Percentiles rank a stretch among this genome's conserved stretches.
Conservation (phyloP, 345 rosid genomes). For the Citrus unshiu region DNA sequence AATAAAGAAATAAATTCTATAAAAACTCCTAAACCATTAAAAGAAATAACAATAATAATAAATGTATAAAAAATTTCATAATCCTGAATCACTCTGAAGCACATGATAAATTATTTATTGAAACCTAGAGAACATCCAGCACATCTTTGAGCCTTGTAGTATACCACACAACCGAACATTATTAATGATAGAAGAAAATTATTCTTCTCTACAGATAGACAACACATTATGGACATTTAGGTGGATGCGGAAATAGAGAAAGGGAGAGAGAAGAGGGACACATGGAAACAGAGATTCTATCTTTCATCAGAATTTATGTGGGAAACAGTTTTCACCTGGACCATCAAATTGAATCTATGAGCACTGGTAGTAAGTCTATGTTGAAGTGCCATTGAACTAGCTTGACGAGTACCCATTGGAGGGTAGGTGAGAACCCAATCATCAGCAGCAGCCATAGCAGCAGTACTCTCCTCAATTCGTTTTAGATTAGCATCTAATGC, state of each 20-base stretch:
- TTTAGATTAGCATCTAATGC: slow-evolving; percentile 93
- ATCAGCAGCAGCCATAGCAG: slow-evolving; percentile 99
- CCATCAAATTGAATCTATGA: slow-evolving; percentile 96
- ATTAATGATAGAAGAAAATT: background rate
- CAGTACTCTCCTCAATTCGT: slow-evolving; percentile 97
- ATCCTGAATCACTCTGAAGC: background rate
- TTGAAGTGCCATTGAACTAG: slow-evolving; percentile 58
- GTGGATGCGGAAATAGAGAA: background rate
- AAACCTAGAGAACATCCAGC: background rate
- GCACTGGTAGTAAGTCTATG: slow-evolving; percentile 95
- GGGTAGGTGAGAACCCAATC: slow-evolving; percentile 88
- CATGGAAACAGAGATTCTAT: background rate
- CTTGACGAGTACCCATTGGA: slow-evolving; percentile 62
- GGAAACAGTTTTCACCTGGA: slow-evolving; percentile 63
- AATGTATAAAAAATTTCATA: background rate
- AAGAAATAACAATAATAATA: background rate
- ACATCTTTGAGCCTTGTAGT: background rate
- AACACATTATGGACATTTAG: background rate
- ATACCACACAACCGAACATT: background rate
- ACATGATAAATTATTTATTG: background rate
- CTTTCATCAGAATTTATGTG: background rate
- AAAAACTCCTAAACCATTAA: background rate
- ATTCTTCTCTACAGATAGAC: background rate
- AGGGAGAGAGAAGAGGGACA: background rate
- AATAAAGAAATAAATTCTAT: background rate